Percentiles rank a stretch among this genome's conserved stretches.
phyloP scores from a whole-genome alignment of 1,284 basidiomycete genomes.

The Microbotryum saponariae region DNA sequence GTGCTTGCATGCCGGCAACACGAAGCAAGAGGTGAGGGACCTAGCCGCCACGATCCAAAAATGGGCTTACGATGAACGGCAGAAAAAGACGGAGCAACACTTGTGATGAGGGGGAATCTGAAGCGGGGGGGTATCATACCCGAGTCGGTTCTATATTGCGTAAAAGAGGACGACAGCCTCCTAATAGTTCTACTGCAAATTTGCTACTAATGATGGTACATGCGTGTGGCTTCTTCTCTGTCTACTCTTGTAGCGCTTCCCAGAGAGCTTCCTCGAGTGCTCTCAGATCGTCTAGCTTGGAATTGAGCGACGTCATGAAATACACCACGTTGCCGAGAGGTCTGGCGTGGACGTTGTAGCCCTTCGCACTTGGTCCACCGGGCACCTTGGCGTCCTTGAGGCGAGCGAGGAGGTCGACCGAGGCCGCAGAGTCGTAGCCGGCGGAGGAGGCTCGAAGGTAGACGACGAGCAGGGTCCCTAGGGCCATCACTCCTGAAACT shows the following conservation, averaged over 20 bases:
- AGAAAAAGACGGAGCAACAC: too few species aligned
- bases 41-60: too few species aligned
- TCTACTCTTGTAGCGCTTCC: slow-evolving; percentile 9
- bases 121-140: too few species aligned
- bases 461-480: slow-evolving; percentile 81
- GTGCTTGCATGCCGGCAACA: slow-evolving; percentile 71
- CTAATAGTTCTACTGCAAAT: not conserved
- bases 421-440: slow-evolving; percentile 71
- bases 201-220: not conserved
- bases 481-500: slow-evolving; percentile 71
- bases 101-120: too few species aligned
- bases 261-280: slow-evolving; percentile 32
- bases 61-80: too few species aligned
- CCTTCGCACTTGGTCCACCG: slow-evolving; percentile 23
- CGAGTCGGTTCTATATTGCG: too few species aligned
- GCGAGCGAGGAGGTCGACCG: slow-evolving; percentile 51
- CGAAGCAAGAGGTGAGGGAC: slow-evolving; percentile 50
- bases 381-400: slow-evolving; percentile 19
- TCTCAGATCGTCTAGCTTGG: slow-evolving; percentile 40
- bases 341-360: slow-evolving; percentile 71
- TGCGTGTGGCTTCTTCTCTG: not conserved
- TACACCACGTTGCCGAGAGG: slow-evolving; percentile 90
- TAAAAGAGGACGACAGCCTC: too few species aligned
- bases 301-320: slow-evolving; percentile 87
- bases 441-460: slow-evolving; percentile 57